Percentiles rank a stretch among this genome's conserved stretches.
Evolutionary conservation across 2,329 filamentous ascomycete species (phyloP).

Genomic region (Pestalotiopsis sp.): DNA sequence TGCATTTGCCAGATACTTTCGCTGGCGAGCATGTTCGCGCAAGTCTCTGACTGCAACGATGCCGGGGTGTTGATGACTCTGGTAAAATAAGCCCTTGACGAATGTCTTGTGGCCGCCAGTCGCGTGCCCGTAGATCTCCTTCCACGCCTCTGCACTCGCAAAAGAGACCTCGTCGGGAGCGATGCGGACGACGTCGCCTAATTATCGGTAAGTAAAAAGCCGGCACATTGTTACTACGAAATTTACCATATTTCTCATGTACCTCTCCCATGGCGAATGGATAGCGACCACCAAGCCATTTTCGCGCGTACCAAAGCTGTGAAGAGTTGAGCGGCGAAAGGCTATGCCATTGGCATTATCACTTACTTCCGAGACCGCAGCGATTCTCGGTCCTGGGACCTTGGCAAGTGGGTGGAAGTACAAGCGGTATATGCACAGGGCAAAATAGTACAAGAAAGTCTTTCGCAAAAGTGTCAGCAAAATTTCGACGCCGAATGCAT

Average conservation of each 20-base stretch:
- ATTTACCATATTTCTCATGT: neutral
- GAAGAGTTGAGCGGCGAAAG: neutral
- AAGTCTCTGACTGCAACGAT: conserved; percentile 15
- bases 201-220: neutral
- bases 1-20: conserved; percentile 14
- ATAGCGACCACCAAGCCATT: neutral
- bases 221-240: neutral
- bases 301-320: neutral
- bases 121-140: conserved; percentile 33
- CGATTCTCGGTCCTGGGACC: too few relatives aligned
- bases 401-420: too few relatives aligned
- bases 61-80: neutral
- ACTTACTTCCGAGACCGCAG: too few relatives aligned
- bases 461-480: too few relatives aligned
- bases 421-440: too few relatives aligned
- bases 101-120: conserved; percentile 12
- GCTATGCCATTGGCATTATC: too few relatives aligned
- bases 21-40: conserved; percentile 14
- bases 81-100: conserved; percentile 15
- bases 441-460: too few relatives aligned
- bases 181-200: conserved; percentile 29
- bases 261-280: neutral
- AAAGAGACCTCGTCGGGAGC: conserved; percentile 38
- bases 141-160: conserved; percentile 29
- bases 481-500: too few relatives aligned